Evolutionary conservation across 2,329 filamentous ascomycete species (phyloP), one percentile per base, ranked within the genome.

Genomic region (Sporothrix luriei): DNA sequence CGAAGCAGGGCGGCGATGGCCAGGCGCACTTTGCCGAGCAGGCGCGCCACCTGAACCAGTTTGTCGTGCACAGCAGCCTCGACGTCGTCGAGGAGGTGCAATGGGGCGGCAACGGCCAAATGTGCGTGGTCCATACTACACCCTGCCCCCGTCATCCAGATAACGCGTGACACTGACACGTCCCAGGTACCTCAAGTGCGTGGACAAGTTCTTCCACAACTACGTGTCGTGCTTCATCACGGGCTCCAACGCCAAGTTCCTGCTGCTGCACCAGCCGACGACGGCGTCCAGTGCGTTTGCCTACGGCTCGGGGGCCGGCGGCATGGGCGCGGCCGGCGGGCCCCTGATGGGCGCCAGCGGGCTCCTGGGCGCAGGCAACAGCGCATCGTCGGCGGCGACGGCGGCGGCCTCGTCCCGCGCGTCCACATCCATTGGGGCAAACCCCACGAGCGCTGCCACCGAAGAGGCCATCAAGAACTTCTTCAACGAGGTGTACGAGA

Each of bases 41-140:
- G 76, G 91, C 94, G 68, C 89, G 92, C 73, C 92, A 97, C 79
- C 91, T 97, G 85, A 97, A 97, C 82, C 95, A 97, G 80, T 98
- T 99, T 83, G 93, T 98, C 78, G 89, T 97, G 43, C 94, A 99
- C 82, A 94, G 92, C 75, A 92, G 92, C 74, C 84, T 99, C 70
- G 95, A 99, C 79, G 92, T 98, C 59, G 91, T 97, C 66, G 95
- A 99, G 82, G 95, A 99, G 80, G 89, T 94, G 40, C 95, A 98
- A 82, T 99, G 95, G 94, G 90, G 88, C 7, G 90, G 88, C 7
- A 92, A 85, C 72, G 91, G 91, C 4, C 90, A 92, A 75, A 91
- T 97, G 93, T 96, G 82, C 73, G 84, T 78, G 55, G n/a, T 4
- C 14, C 48, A 7, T 5, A 16, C 6, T 61, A 21, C n/a, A 4